Percentiles rank a stretch among this genome's conserved stretches.
These are phyloP conservation scores for Wallemia hederae DNA, from an alignment of 1,284 basidiomycete genomes.

Conservation along the genomic window DNA sequence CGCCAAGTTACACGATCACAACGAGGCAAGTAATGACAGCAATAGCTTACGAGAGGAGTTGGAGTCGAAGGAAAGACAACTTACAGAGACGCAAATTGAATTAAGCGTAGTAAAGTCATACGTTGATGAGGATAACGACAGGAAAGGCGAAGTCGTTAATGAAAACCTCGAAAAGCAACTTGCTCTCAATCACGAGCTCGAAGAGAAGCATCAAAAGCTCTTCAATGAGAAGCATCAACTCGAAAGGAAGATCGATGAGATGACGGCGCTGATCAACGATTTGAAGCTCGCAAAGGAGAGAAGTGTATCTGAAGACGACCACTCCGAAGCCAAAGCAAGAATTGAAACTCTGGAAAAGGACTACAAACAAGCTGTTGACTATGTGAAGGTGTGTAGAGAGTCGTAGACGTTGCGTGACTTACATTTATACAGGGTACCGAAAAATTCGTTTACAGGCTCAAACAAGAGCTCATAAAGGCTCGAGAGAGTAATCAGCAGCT, in stretches of 20 bases:
- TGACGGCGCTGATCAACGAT: constrained; percentile 35
- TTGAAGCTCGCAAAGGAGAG: constrained; percentile 24
- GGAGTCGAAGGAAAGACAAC: constrained; percentile 38
- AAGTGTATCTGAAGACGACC: constrained; percentile 12
- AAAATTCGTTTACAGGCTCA: constrained; percentile 94
- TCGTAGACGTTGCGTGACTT: constrained; percentile 6
- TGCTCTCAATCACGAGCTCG: constrained; percentile 38
- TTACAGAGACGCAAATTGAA: constrained; percentile 43
- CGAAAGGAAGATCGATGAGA: constrained; percentile 32
- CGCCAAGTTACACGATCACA: constrained; percentile 36
- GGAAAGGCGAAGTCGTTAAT: constrained; percentile 41
- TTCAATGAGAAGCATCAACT: constrained; percentile 36
- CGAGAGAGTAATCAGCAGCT: constrained; percentile 47
- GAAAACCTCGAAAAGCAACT: constrained; percentile 53
- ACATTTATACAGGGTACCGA: constrained; percentile 52
- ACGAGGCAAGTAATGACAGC: constrained; percentile 20
- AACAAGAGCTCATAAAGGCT: constrained; percentile 47
- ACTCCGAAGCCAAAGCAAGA: constrained; percentile 11
- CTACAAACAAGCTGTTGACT: constrained; percentile 81
- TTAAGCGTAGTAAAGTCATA: constrained; percentile 55
- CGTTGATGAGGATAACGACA: constrained; percentile 55
- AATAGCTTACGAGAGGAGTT: constrained; percentile 29
- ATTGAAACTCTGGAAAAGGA: constrained; percentile 58
- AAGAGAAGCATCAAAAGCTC: constrained; percentile 34
- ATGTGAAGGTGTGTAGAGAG: constrained; percentile 5